Evolutionary conservation across 2,329 filamentous ascomycete genomes (phyloP), one percentile per base, ranked within the genome.

Genomic region (Arthroderma sp.): DNA sequence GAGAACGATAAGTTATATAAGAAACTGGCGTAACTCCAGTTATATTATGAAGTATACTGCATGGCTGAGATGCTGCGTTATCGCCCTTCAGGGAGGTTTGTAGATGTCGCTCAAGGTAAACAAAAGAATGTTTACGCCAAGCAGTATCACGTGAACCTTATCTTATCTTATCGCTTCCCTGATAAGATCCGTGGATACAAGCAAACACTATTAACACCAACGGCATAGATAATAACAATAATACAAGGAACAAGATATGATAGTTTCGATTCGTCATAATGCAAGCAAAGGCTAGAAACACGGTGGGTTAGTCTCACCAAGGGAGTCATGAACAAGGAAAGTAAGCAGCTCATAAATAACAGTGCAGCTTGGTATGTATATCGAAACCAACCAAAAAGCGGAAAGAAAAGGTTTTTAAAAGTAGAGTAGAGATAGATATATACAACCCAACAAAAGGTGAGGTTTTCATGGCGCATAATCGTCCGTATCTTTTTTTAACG

Each of bases 391-490:
- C 52, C 19, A 54, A 54, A 54, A 41, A 39, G 33, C 11, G 17
- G 43, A 47, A 55, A 56, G 53, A 54, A 56, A 56, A 47, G 54
- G 47, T 19, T 49, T 54, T 56, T 58, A 38, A 60, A 54, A 58
- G 56, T 60, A 54, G 59, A 60, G 59, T 60, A 60, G 59, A 58
- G 59, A 60, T 60, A 41, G 52, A 54, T 54, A 60, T 60, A 56
- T 58, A 60, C 54, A 60, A 17, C 31, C 44, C 31, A 23, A 43
- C 19, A n/a, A 31, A 33, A 21, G 4, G 33, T 51, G 25, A 33
- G 9, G 28, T 19, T 31, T 15, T 25, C 47, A 33, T 17, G 28
- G 25, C 25, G 15, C 25, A 51, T 28, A 25, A 17, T 33, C n/a
- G 15, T 33, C 28, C 47, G n/a, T 17, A 25, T 15, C 28, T 33